Percentiles rank a stretch among this genome's conserved stretches.
Conservation (phyloP, 768 basidiomycete genomes). For the Trametes cinnabarina region DNA sequence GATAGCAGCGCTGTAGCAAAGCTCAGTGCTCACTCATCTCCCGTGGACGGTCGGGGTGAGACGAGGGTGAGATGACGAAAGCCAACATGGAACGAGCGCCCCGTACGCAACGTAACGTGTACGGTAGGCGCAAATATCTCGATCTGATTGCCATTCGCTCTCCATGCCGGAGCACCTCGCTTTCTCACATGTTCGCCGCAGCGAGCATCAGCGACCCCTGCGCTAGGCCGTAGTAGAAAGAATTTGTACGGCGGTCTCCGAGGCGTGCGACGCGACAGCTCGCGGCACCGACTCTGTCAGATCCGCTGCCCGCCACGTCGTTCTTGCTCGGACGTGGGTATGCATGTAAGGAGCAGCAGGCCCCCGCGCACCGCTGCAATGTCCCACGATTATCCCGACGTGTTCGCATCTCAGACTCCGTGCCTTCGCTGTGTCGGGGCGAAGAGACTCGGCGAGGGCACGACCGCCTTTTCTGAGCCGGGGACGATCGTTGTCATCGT, state of each 20-base stretch:
- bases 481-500: conserved; percentile 14
- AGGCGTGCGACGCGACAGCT: not conserved
- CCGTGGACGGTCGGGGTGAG: not conserved
- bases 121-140: too few species aligned
- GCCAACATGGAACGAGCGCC: too few species aligned
- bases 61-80: too few species aligned
- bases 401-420: conserved; percentile 7
- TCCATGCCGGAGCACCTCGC: too few species aligned
- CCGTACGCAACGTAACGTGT: too few species aligned
- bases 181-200: too few species aligned
- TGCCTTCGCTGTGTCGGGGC: not conserved
- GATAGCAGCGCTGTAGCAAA: too few species aligned
- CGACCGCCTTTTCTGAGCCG: not conserved
- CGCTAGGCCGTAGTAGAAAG: not conserved
- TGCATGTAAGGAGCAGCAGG: not conserved
- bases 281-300: not conserved
- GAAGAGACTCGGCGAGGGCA: not conserved
- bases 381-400: conserved; percentile 10
- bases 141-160: too few species aligned
- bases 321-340: conserved; percentile 2
- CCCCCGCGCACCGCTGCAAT: conserved; percentile 13
- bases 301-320: conserved; percentile 5
- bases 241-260: not conserved
- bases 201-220: too few species aligned
- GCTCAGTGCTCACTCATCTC: not conserved